phyloP scores from a whole-genome alignment of 441 rosid genomes.

The Populus trichocarpa region DNA sequence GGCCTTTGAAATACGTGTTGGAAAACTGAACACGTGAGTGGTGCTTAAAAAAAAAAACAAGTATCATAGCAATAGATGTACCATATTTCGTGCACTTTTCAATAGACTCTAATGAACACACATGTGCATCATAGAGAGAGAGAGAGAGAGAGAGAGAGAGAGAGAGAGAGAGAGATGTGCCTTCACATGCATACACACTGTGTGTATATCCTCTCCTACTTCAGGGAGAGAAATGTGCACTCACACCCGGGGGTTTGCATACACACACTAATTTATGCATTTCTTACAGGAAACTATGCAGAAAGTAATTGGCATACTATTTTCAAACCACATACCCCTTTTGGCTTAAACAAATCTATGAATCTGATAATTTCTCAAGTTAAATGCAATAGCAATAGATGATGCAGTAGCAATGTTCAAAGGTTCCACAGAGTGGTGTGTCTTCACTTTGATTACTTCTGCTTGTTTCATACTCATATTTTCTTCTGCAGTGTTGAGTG shows the following conservation, averaged over 20 bases:
- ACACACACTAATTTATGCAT: too few relatives aligned
- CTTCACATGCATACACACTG: background rate
- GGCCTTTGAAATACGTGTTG: background rate
- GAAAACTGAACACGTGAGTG: background rate
- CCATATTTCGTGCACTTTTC: too few relatives aligned
- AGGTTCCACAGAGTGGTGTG: background rate
- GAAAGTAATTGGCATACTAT: background rate
- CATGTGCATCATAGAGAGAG: too few relatives aligned
- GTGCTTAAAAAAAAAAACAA: background rate
- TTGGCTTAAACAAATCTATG: background rate
- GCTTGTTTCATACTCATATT: constrained; percentile 1
- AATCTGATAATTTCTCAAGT: background rate
- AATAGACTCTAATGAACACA: too few relatives aligned
- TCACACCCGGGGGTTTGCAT: too few relatives aligned
- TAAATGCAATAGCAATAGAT: background rate
- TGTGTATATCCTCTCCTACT: background rate
- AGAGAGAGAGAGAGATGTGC: too few relatives aligned
- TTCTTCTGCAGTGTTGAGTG: constrained; percentile 56
- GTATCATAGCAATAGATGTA: too few relatives aligned
- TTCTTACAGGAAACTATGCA: background rate
- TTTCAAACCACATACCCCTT: background rate
- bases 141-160: too few relatives aligned
- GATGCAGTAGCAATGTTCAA: background rate
- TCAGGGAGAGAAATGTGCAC: too few relatives aligned
- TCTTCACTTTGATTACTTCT: background rate